A percentile compares a stretch with the other conserved stretches of the same genome.
These are phyloP conservation scores for Corymbia calophylla DNA, from an alignment of 441 rosid species.

Conservation along the genomic window DNA sequence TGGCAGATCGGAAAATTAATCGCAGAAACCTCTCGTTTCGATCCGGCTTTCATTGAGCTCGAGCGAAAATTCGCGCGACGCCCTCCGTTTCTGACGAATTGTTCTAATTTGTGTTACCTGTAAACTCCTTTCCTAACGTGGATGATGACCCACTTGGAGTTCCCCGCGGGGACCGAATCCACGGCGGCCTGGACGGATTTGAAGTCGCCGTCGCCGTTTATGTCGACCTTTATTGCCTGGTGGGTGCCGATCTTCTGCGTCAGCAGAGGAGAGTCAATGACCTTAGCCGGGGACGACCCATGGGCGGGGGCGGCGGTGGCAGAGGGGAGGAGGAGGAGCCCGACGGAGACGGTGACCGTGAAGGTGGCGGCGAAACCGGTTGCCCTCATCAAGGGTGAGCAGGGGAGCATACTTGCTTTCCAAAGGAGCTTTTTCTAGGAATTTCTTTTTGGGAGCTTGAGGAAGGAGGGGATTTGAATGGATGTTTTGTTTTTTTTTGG, in stretches of 20 bases:
- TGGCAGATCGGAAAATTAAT: background rate
- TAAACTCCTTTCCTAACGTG: slow-evolving; percentile 79
- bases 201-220: slow-evolving; percentile 69
- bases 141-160: slow-evolving; percentile 62
- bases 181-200: slow-evolving; percentile 72
- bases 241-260: slow-evolving; percentile 61
- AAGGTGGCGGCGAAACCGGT: slow-evolving; percentile 5
- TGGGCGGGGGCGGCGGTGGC: background rate
- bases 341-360: background rate
- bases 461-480: background rate
- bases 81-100: rapidly evolving
- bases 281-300: background rate
- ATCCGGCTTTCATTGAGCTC: background rate
- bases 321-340: background rate
- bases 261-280: slow-evolving; percentile 53
- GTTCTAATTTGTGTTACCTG: slow-evolving; percentile 24
- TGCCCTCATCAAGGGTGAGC: background rate
- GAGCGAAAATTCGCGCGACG: background rate
- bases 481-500: background rate
- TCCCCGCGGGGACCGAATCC: slow-evolving; percentile 56
- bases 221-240: slow-evolving; percentile 61
- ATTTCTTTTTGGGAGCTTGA: background rate
- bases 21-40: background rate
- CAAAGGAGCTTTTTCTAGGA: background rate
- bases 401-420: background rate